Evolutionary conservation across 2,329 filamentous ascomycete species (phyloP), one percentile per base, ranked within the genome.

Genomic region (Cordyceps tenuipes): DNA sequence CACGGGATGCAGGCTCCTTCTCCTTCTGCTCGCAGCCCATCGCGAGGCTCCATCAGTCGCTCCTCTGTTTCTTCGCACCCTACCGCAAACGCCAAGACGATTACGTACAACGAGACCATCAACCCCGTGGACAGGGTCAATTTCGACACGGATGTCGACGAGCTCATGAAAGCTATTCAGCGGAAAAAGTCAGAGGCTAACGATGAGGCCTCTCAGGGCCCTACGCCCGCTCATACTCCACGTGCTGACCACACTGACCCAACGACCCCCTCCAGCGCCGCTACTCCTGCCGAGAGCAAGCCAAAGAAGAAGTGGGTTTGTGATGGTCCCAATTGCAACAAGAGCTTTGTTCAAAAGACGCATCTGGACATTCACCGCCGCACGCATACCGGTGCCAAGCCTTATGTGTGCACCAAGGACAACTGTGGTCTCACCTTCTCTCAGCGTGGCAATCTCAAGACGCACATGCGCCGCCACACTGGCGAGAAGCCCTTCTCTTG

Each of bases 381-480:
- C 64, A 87, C 89, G 5, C 94, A 99, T 73, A 96, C 90, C 2
- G 94, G 94, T 17, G 85, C 89, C 58, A 94, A 91, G 71, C 93
- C 93, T 62, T 97, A 93, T 71, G 71, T 80, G 21, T 96, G 91
- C 76, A 86, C 84, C 64, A 82, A 89, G 64, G 81, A 84, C 3
- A 81, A 81, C 5, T 97, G 93, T 71, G 85, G 84, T 26, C 86
- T 90, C 66, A 81, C 84, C 12, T 97, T 97, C 71, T 94, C 90
- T 15, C 93, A 97, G 72, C 80, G 90, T 8, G 93, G 93, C 12
- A 97, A 97, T 69, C 79, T 97, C 52, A 94, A 92, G 85, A 96
- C 91, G 10, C 93, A 97, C 72, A 86, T 92, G 71, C 84, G 91
- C 63, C 84, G 91, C 51, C 93, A 97, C 75, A 92, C 89, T 3